Percentiles rank a stretch among this genome's conserved stretches.
Conservation (phyloP, 2,329 filamentous ascomycete genomes). For the Plenodomus lindquistii region DNA sequence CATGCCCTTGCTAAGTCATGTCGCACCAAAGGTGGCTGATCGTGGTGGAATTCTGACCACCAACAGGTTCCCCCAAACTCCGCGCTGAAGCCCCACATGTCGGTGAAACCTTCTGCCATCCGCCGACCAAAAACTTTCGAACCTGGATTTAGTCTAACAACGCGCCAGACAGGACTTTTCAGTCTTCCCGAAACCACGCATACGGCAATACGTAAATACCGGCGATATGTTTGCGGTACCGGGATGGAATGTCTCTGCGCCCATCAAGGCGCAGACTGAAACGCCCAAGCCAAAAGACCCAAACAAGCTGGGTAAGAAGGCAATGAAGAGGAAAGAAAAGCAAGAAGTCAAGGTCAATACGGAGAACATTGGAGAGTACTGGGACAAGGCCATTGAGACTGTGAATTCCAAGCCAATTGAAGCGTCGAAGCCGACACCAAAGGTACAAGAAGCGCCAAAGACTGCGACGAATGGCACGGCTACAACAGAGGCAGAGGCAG, state of each 20-base stretch:
- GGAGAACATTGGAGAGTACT: constrained; percentile 55
- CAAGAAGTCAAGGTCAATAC: constrained; percentile 82
- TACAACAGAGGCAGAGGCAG: constrained; percentile 31
- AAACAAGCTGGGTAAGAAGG: constrained; percentile 55
- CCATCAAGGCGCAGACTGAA: constrained; percentile 71
- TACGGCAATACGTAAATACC: not conserved
- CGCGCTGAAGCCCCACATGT: constrained; percentile 22
- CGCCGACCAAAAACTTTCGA: constrained; percentile 19
- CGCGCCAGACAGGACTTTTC: not conserved
- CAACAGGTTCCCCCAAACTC: constrained; percentile 7
- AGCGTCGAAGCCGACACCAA: constrained; percentile 51
- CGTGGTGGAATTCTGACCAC: no score
- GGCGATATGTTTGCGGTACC: constrained; percentile 83
- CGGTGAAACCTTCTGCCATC: constrained; percentile 20
- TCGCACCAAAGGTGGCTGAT: no score
- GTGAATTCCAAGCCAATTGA: not conserved
- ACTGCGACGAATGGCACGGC: constrained; percentile 65
- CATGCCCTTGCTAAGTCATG: no score
- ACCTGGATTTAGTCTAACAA: constrained; percentile 2
- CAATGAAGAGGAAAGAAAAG: constrained; percentile 58
- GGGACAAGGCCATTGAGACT: constrained; percentile 31
- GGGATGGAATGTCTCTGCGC: constrained; percentile 83
- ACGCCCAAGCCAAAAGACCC: constrained; percentile 38
- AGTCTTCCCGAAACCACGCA: not conserved
- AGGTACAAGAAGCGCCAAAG: constrained; percentile 38